Evolutionary conservation across 306 rosid genomes (phyloP).

Genomic region (Carpinus fangiana): DNA sequence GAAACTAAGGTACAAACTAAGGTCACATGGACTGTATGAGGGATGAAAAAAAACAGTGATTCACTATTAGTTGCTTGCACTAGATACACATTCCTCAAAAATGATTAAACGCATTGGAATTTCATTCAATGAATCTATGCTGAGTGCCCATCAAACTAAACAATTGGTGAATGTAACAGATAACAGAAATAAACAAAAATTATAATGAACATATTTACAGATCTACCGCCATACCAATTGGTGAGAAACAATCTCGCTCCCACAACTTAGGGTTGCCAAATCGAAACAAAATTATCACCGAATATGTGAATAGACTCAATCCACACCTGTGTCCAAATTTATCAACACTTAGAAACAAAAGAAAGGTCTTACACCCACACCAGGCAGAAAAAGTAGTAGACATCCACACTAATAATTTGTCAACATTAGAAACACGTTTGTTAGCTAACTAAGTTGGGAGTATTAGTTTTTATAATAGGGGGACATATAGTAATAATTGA

Average conservation of each 20-base stretch:
- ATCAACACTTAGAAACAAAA: conserved; percentile 21
- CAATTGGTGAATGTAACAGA: conserved; percentile 32
- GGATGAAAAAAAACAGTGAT: not conserved
- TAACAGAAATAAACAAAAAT: conserved; percentile 14
- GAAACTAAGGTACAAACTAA: not conserved
- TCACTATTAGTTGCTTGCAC: conserved; percentile 17
- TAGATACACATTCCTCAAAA: conserved; percentile 36
- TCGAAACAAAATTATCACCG: conserved; percentile 33
- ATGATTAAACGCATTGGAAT: conserved; percentile 41
- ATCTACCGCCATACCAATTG: conserved; percentile 33
- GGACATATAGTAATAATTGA: not conserved
- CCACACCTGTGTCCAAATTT: conserved; percentile 48
- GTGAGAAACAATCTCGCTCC: conserved; percentile 34
- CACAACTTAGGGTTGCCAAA: conserved; percentile 33
- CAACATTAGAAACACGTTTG: not conserved
- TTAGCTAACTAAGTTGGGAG: not conserved
- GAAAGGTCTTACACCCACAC: not conserved
- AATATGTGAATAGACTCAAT: conserved; percentile 26
- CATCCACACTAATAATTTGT: not conserved
- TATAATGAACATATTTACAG: conserved; percentile 53
- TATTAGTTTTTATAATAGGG: not conserved
- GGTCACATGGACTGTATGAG: not conserved
- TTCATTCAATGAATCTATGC: conserved; percentile 40
- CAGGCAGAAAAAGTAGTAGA: not conserved
- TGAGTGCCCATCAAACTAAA: conserved; percentile 22